Conservation (phyloP, 352 stramenopile species). For the Globisporangium emineosum region DNA sequence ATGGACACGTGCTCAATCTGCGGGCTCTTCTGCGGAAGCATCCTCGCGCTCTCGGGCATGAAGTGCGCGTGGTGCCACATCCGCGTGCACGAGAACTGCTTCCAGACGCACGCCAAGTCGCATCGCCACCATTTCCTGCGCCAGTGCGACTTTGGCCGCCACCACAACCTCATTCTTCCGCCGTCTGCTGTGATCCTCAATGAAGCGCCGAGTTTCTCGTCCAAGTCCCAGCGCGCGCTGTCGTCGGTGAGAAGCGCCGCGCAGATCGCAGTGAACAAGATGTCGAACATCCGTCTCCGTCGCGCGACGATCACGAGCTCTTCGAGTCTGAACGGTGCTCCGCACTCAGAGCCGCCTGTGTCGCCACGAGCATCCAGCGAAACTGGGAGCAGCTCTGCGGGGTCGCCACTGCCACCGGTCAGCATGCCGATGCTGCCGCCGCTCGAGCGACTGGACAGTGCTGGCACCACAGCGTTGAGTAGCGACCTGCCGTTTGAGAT, state of each 20-base stretch:
- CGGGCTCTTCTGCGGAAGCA: slow-evolving; percentile 75
- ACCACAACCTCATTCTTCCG: slow-evolving; percentile 63
- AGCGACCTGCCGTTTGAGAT: slow-evolving; percentile 57
- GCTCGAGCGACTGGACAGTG: slow-evolving; percentile 10
- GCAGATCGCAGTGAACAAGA: slow-evolving; percentile 64
- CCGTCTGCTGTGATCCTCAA: slow-evolving; percentile 55
- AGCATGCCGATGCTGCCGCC: slow-evolving; percentile 11
- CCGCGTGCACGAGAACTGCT: slow-evolving; percentile 79
- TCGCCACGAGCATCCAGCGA: slow-evolving; percentile 14
- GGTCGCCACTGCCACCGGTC: slow-evolving; percentile 6
- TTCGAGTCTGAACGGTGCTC: slow-evolving; percentile 10
- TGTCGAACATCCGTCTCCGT: slow-evolving; percentile 66
- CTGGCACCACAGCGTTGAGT: slow-evolving; percentile 5
- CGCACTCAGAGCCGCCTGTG: background rate
- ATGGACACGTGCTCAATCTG: slow-evolving; percentile 80
- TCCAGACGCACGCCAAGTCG: slow-evolving; percentile 29
- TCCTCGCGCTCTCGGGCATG: slow-evolving; percentile 75
- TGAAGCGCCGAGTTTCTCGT: slow-evolving; percentile 31
- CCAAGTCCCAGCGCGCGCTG: slow-evolving; percentile 61
- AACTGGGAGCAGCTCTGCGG: background rate
- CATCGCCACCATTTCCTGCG: slow-evolving; percentile 34
- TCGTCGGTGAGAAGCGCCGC: slow-evolving; percentile 66
- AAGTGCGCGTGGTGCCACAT: slow-evolving; percentile 83
- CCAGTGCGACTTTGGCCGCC: slow-evolving; percentile 68
- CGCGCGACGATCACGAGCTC: slow-evolving; percentile 27